Evolutionary conservation across 192 early-diverging fungal species (phyloP).

Genomic region (Piromyces finnis): DNA sequence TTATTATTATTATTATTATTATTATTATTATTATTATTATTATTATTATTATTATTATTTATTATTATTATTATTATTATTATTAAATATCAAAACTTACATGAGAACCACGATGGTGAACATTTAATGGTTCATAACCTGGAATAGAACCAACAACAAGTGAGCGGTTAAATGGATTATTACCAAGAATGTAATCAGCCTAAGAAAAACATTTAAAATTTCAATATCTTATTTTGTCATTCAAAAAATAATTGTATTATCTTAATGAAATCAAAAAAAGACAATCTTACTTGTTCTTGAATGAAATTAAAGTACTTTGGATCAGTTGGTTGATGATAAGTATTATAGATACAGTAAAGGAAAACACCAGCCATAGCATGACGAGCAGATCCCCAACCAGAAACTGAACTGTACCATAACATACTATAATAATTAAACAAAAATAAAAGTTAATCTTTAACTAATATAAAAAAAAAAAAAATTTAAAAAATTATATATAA

Average conservation of each 20-base stretch:
- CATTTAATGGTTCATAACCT: conserved; percentile 23
- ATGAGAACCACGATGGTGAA: conserved; percentile 35
- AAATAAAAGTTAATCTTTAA: too few relatives aligned
- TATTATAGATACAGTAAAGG: not conserved
- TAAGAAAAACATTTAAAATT: too few relatives aligned
- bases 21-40: too few relatives aligned
- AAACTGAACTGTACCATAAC: not conserved
- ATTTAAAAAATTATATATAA: not conserved
- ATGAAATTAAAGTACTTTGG: not conserved
- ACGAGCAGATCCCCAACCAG: not conserved
- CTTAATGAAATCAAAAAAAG: too few relatives aligned
- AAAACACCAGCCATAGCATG: not conserved
- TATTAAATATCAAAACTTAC: too few relatives aligned
- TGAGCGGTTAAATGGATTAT: conserved; percentile 28
- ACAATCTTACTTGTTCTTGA: not conserved
- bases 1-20: too few relatives aligned
- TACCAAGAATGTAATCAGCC: conserved; percentile 29
- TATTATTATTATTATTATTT: too few relatives aligned
- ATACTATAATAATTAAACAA: not conserved
- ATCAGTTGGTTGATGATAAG: not conserved
- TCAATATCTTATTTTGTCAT: too few relatives aligned
- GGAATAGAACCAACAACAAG: conserved; percentile 23
- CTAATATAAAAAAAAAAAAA: too few relatives aligned
- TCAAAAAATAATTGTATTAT: too few relatives aligned
- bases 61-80: too few relatives aligned